Conservation (phyloP, 331 rosid genomes). For the Ulmus americana region DNA sequence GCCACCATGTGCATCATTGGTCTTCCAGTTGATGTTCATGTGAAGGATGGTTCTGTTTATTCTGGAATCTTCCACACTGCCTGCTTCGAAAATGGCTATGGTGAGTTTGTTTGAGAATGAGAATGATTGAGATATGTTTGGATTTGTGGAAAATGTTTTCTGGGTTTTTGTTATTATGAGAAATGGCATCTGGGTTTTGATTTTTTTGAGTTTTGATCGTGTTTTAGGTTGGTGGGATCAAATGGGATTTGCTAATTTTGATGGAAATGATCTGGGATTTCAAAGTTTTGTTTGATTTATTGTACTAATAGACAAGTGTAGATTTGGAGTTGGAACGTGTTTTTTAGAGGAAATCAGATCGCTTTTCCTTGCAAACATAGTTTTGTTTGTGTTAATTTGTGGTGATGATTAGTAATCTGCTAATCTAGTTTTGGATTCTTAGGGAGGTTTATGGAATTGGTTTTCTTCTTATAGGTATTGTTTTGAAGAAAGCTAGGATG, state of each 20-base stretch:
- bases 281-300: neutral
- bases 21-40: slow-evolving; percentile 67
- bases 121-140: neutral
- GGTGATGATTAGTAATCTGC: neutral
- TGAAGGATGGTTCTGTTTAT: slow-evolving; percentile 75
- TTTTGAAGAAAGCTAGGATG: slow-evolving; percentile 78
- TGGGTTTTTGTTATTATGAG: slow-evolving; percentile 5
- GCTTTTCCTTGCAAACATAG: neutral
- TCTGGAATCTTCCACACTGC: slow-evolving; percentile 90
- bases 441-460: neutral
- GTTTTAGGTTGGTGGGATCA: slow-evolving; percentile 14
- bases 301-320: too few species aligned
- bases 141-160: neutral
- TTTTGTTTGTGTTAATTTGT: neutral
- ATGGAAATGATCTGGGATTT: slow-evolving; percentile 15
- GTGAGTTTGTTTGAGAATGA: slow-evolving; percentile 25
- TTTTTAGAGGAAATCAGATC: neutral
- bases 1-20: slow-evolving; percentile 79
- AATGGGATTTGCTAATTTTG: slow-evolving; percentile 2
- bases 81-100: slow-evolving; percentile 44
- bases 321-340: neutral
- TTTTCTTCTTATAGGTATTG: slow-evolving; percentile 42
- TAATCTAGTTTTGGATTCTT: neutral
- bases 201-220: slow-evolving; percentile 9
- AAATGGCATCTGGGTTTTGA: slow-evolving; percentile 8